These are phyloP conservation scores for Botrytis medusae DNA, from an alignment of 2,329 filamentous ascomycete species.

Conservation along the genomic window DNA sequence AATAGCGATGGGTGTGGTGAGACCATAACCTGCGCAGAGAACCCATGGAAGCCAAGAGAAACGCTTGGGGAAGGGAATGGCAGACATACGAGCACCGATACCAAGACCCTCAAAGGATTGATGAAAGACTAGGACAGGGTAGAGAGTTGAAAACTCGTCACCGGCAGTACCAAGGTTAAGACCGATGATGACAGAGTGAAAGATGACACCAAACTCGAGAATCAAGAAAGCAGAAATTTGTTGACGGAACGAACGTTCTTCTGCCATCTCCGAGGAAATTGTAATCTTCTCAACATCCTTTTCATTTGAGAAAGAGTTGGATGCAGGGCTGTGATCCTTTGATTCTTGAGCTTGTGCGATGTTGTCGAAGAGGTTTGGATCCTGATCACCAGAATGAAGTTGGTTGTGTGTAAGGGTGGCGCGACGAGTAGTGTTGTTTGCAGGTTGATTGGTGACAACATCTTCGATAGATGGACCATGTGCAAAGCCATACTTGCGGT, in stretches of 20 bases:
- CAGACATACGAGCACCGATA: slow-evolving; percentile 59
- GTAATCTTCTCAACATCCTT: slow-evolving; percentile 27
- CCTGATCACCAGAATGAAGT: slow-evolving; percentile 46
- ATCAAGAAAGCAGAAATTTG: slow-evolving; percentile 50
- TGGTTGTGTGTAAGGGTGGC: slow-evolving; percentile 40
- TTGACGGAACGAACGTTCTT: slow-evolving; percentile 42
- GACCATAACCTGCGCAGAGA: slow-evolving; percentile 47
- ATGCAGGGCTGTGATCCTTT: slow-evolving; percentile 22
- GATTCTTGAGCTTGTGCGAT: slow-evolving; percentile 30
- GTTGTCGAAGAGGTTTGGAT: slow-evolving; percentile 30
- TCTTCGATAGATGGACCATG: slow-evolving; percentile 33
- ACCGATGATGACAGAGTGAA: slow-evolving; percentile 64
- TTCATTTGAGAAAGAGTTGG: slow-evolving; percentile 27
- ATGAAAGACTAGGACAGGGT: slow-evolving; percentile 62
- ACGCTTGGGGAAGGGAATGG: slow-evolving; percentile 51
- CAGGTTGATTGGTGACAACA: slow-evolving; percentile 33
- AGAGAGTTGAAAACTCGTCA: slow-evolving; percentile 56
- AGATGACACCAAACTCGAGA: slow-evolving; percentile 51
- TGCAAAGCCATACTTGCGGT: slow-evolving; percentile 35
- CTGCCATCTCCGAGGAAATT: slow-evolving; percentile 19
- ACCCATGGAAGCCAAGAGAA: slow-evolving; percentile 50
- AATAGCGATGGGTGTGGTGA: slow-evolving; percentile 54
- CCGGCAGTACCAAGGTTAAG: slow-evolving; percentile 60
- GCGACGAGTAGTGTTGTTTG: not conserved
- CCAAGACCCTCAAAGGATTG: slow-evolving; percentile 64